Percentiles rank a stretch among this genome's conserved stretches.
Conservation (phyloP, 257 asterid genomes). For the Galeopsis tetrahit region DNA sequence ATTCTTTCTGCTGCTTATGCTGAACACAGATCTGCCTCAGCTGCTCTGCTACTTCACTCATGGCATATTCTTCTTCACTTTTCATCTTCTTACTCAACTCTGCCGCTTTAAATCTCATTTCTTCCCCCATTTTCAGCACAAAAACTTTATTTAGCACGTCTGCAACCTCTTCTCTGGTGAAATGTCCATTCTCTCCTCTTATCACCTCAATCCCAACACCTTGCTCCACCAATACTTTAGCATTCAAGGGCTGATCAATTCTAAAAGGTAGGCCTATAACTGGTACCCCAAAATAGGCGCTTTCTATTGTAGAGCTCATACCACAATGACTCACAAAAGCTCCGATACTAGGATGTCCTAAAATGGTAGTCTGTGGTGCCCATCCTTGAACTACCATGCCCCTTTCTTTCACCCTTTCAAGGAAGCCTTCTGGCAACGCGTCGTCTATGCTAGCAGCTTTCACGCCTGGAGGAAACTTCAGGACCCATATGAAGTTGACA, state of each 20-base stretch:
- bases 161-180: constrained; percentile 32
- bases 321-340: constrained; percentile 58
- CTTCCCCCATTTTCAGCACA: constrained; percentile 31
- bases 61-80: constrained; percentile 38
- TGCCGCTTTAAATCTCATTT: constrained; percentile 36
- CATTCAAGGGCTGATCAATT: constrained; percentile 38
- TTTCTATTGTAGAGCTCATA: constrained; percentile 45
- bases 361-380: constrained; percentile 49
- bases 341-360: constrained; percentile 41
- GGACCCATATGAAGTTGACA: constrained; percentile 51
- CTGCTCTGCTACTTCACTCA: constrained; percentile 30
- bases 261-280: constrained; percentile 41
- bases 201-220: constrained; percentile 46
- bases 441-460: constrained; percentile 20
- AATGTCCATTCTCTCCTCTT: constrained; percentile 34
- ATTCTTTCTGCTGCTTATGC: constrained; percentile 31
- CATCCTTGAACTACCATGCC: constrained; percentile 44
- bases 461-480: constrained; percentile 40
- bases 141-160: constrained; percentile 33
- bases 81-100: constrained; percentile 41
- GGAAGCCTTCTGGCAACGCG: constrained; percentile 45
- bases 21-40: constrained; percentile 38
- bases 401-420: constrained; percentile 38
- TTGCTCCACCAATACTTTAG: constrained; percentile 37
- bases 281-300: constrained; percentile 45